Evolutionary conservation across 805 yeast genomes (phyloP), one percentile per base, ranked within the genome.

Genomic region (Barnettozyma californica): DNA sequence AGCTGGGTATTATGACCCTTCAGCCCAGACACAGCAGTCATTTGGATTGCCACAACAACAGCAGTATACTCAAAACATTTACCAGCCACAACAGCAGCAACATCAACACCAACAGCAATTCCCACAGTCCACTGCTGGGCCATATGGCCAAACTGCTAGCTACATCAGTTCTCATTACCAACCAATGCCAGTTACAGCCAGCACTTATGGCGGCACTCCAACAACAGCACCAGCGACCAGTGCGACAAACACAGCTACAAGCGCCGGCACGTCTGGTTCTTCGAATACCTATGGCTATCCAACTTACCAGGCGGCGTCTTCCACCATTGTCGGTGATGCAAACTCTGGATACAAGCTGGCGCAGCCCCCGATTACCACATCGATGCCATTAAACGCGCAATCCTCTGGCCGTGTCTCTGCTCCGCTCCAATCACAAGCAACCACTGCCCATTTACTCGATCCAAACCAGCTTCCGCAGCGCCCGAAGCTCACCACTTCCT

Each of bases 401-500:
- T 29, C 33, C 6, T 7, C 23, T 35, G 38, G 38, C 18, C 38
- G 38, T 20, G 14, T 18, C 9, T 35, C 38, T 18, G 23, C 18
- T 5, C 55, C 55, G 1, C 27, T 47, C 19, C 58, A 50, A 38
- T 41, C 56, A 18, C 41, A 38, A 38, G 18, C 14, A 38, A 49
- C 56, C 11, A 25, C 35, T 6, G 41, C 49, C 14, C 37, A 54
- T 1, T 16, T 57, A 25, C 43, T 54, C 20, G 63, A 63, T 46
- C 60, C 61, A n/a, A 60, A 50, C 47, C 64, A 55, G 41, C 40
- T 54, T 10, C 67, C 63, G 2, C 64, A 71, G 44, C 68, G 84
- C 31, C 87, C 85, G 9, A 70, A 83, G 53, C 81, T 82, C 49
- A 81, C 87, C 41, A 82, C 87, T 21, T 81, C 86, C 11, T 80